These are phyloP conservation scores for Hyaloscypha variabilis DNA, from an alignment of 495 filamentous ascomycete species.

Conservation along the genomic window DNA sequence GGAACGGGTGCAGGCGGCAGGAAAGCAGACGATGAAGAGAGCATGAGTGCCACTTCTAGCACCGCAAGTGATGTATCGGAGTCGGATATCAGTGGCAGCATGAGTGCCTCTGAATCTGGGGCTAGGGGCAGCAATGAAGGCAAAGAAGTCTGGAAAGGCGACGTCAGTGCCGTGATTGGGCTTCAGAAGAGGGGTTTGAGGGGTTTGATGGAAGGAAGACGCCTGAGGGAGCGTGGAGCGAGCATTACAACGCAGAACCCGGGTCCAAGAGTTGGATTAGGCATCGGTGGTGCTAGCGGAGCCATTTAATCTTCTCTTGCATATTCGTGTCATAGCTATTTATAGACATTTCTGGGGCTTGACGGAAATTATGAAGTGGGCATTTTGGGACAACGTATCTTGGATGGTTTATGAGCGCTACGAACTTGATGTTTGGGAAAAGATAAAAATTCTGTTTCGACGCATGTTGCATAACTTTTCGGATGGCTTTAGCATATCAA, in stretches of 20 bases:
- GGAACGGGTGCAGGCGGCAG: constrained; percentile 23
- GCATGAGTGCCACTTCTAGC: constrained; percentile 36
- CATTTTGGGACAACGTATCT: not conserved
- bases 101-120: constrained; percentile 33
- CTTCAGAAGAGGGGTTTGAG: constrained; percentile 91
- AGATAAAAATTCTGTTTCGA: not conserved
- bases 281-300: constrained; percentile 10
- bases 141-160: constrained; percentile 86
- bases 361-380: not conserved
- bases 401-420: not conserved
- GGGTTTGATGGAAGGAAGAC: constrained; percentile 92
- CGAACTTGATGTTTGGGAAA: not conserved
- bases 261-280: constrained; percentile 18
- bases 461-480: not conserved
- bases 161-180: constrained; percentile 91
- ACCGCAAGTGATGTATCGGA: constrained; percentile 48
- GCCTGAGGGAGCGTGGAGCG: constrained; percentile 72
- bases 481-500: not conserved
- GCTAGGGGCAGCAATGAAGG: constrained; percentile 49
- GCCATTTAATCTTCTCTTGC: not conserved
- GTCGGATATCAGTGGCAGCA: constrained; percentile 49
- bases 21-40: constrained; percentile 45
- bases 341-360: not conserved
- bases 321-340: not conserved
- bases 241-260: constrained; percentile 20